A percentile compares a stretch with the other conserved stretches of the same genome.
These are phyloP conservation scores for Aspergillus panamensis DNA, from an alignment of 495 filamentous ascomycete species.

Conservation along the genomic window DNA sequence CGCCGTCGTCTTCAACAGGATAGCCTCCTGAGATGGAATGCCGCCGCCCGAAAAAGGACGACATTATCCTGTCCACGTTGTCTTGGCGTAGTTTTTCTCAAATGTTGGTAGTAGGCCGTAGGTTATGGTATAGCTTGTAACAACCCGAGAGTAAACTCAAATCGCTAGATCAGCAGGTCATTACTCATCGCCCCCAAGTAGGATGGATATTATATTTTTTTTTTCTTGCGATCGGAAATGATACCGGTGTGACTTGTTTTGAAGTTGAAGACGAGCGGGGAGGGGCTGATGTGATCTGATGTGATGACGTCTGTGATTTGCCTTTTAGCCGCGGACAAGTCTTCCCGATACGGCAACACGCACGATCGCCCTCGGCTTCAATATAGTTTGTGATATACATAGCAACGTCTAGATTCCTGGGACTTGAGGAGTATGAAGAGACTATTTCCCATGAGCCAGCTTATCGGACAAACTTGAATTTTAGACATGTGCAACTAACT, in stretches of 20 bases:
- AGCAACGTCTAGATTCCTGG: too few species aligned
- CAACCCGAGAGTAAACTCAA: not conserved
- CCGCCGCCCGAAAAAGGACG: slow-evolving; percentile 21
- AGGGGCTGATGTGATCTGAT: not conserved
- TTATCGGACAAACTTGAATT: too few species aligned
- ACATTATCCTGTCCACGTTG: slow-evolving; percentile 10
- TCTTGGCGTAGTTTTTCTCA: not conserved
- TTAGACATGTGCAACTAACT: too few species aligned
- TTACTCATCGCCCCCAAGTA: too few species aligned
- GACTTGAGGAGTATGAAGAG: too few species aligned
- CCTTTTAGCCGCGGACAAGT: not conserved
- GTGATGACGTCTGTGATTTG: slow-evolving; percentile 7
- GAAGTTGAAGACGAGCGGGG: not conserved
- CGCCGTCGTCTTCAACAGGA: slow-evolving; percentile 6
- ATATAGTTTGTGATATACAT: too few species aligned
- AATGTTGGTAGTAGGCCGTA: not conserved
- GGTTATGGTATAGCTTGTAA: too few species aligned
- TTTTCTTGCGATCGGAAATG: not conserved
- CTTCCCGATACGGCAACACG: not conserved
- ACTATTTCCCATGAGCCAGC: too few species aligned
- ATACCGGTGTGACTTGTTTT: too few species aligned
- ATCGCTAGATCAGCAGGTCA: not conserved
- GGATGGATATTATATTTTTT: not conserved
- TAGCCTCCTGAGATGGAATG: slow-evolving; percentile 17
- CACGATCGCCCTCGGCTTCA: not conserved